phyloP scores from a whole-genome alignment of 2,329 filamentous ascomycete species.

The Trichoderma hamatum region DNA sequence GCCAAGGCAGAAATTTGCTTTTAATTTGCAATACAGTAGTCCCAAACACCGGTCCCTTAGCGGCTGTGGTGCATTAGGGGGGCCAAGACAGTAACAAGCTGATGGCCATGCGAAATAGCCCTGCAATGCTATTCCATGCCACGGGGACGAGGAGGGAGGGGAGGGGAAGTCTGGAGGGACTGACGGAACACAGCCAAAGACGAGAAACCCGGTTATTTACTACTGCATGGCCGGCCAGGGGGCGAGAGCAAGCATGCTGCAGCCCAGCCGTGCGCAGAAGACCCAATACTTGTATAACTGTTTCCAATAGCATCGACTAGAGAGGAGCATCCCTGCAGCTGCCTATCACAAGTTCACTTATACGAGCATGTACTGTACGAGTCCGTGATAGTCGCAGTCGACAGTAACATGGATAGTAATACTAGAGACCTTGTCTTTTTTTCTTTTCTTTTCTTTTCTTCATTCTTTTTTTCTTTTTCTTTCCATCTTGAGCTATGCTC shows the following conservation, averaged over 20 bases:
- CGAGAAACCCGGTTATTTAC: not conserved
- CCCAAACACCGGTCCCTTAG: not conserved
- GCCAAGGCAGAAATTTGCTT: not conserved
- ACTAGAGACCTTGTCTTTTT: not conserved
- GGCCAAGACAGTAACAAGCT: too few relatives aligned
- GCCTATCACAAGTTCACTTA: not conserved
- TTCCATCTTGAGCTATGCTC: not conserved
- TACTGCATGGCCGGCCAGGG: not conserved
- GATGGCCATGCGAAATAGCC: not conserved
- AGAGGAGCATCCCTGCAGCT: slow-evolving; percentile 9
- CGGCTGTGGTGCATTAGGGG: not conserved
- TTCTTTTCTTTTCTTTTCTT: not conserved
- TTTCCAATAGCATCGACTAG: slow-evolving; percentile 1
- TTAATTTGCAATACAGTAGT: not conserved
- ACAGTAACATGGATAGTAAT: not conserved
- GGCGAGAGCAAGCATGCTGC: not conserved
- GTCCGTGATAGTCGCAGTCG: not conserved
- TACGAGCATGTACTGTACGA: not conserved
- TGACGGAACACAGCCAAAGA: not conserved
- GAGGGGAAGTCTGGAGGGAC: not conserved
- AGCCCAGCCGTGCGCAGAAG: slow-evolving; percentile 15
- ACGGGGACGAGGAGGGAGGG: not conserved
- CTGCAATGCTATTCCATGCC: not conserved
- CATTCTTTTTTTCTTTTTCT: not conserved
- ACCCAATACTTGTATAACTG: not conserved